A percentile compares a stretch with the other conserved stretches of the same genome.
These are phyloP conservation scores for Ogataea henricii DNA, from an alignment of 805 yeast genomes.

Conservation along the genomic window DNA sequence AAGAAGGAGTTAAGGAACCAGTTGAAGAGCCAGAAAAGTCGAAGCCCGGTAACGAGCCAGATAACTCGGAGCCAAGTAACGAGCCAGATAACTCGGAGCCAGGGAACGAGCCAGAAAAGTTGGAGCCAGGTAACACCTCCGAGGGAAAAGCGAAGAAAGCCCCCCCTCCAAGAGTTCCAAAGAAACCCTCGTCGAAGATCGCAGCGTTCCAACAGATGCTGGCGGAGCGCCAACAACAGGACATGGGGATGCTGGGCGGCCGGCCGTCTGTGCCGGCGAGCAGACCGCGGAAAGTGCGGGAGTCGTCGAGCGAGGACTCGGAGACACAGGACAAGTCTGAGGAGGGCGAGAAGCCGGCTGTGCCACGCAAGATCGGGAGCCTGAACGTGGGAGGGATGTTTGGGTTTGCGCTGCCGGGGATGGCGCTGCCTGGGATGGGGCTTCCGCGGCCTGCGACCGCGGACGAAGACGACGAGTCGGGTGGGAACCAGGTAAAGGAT, in stretches of 20 bases:
- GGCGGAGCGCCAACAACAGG: constrained; percentile 49
- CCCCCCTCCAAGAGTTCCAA: constrained; percentile 63
- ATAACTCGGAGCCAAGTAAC: not conserved
- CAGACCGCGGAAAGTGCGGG: constrained; percentile 20
- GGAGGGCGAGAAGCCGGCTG: constrained; percentile 6
- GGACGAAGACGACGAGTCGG: constrained; percentile 19
- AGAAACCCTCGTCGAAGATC: constrained; percentile 74
- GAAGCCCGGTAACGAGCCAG: not conserved
- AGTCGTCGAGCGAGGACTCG: constrained; percentile 4
- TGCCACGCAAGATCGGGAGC: constrained; percentile 24
- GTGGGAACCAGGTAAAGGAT: constrained; percentile 31
- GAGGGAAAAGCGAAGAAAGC: constrained; percentile 13
- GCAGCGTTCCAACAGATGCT: constrained; percentile 83
- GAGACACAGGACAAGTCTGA: not conserved
- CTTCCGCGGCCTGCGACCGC: constrained; percentile 17
- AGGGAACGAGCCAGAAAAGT: not conserved
- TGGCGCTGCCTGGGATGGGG: constrained; percentile 55
- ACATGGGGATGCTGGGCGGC: constrained; percentile 26
- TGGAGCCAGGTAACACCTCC: not conserved
- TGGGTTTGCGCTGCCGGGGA: constrained; percentile 52
- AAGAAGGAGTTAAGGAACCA: not conserved
- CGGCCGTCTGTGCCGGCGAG: constrained; percentile 26
- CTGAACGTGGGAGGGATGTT: constrained; percentile 54
- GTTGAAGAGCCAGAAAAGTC: not conserved
- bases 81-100: not conserved